Evolutionary conservation across 352 stramenopile genomes (phyloP).

Genomic region (Elongisporangium undulatum): DNA sequence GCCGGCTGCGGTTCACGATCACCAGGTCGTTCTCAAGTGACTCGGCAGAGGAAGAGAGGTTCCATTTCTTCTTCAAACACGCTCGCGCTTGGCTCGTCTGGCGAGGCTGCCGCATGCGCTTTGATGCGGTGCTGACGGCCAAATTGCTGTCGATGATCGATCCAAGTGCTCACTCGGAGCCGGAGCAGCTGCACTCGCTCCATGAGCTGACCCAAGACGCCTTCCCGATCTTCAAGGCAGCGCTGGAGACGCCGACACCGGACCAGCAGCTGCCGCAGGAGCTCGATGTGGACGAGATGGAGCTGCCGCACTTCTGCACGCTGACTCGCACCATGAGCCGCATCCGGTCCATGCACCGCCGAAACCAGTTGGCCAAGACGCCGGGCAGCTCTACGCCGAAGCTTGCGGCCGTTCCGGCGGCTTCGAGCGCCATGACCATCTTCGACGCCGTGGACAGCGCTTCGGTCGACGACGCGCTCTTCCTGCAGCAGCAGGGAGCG

Average conservation of each 20-base stretch:
- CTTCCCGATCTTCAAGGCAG: slow-evolving; percentile 21
- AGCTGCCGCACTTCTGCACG: slow-evolving; percentile 33
- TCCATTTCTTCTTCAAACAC: slow-evolving; percentile 36
- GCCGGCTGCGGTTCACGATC: slow-evolving; percentile 17
- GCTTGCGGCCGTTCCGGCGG: not conserved
- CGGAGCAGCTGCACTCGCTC: slow-evolving; percentile 26
- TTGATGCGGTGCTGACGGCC: slow-evolving; percentile 34
- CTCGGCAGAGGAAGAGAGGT: slow-evolving; percentile 2
- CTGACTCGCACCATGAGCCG: slow-evolving; percentile 41
- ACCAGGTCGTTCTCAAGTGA: not conserved
- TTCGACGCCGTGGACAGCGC: slow-evolving; percentile 52
- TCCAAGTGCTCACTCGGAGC: slow-evolving; percentile 15
- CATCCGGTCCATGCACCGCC: slow-evolving; percentile 39
- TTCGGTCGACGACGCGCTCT: slow-evolving; percentile 50
- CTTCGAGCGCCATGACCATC: slow-evolving; percentile 22
- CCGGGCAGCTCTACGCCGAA: not conserved
- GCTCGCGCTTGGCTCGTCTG: slow-evolving; percentile 40
- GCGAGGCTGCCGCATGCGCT: slow-evolving; percentile 15
- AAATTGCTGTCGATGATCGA: slow-evolving; percentile 41
- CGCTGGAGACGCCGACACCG: slow-evolving; percentile 10
- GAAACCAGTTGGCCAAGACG: slow-evolving; percentile 18
- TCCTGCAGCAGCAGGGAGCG: slow-evolving; percentile 35
- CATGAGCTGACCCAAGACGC: slow-evolving; percentile 29
- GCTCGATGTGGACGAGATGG: slow-evolving; percentile 47
- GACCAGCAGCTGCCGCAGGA: slow-evolving; percentile 10